Evolutionary conservation across 2,329 filamentous ascomycete species (phyloP), one percentile per base, ranked within the genome.

Genomic region (Fusarium sp.): DNA sequence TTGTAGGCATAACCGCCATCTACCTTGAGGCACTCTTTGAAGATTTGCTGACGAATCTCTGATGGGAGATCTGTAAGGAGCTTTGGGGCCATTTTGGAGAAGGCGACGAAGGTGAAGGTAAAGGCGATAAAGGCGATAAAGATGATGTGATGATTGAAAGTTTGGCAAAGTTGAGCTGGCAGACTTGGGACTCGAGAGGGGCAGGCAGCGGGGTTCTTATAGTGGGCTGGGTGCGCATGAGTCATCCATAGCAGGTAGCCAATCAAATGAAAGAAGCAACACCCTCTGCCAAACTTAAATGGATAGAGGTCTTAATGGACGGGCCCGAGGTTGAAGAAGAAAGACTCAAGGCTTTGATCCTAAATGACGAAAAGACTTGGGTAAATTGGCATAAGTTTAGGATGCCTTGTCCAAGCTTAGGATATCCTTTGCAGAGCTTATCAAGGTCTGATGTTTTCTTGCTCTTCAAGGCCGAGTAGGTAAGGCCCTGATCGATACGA

Each of bases 41-140:
- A 75, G 17, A 77, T 77, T 18, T 54, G 18, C 5, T 36, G 18
- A 14, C 74, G 67, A n/a, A 75, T 11, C 51, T 77, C 72, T 12
- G n/a, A 2, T 11, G 17, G 74, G 60, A 57, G 62, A n/a, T 13
- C 7, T 2, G 47, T 41, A 18, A 68, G n/a, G 9, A 5, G 17
- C 3, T 28, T 34, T 14, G 8, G 26, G 15, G 44, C 15, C 61
- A 67, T 67, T 14, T 20, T 18, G 18, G 9, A 13, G 24, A 30
- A 38, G 11, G 30, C 6, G 15, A 34, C 4, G 24, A 47, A 42
- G 20, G 12, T 8, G 20, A 24, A 34, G 32, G 13, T 32, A 3
- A 32, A 15, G 15, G 14, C 8, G 32, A 38, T 24, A 24, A 24
- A 24, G 24, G 24, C 24, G 24, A 24, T 24, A 24, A 24, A 24